Evolutionary conservation across 371 early-diverging fungal species (phyloP), one percentile per base, ranked within the genome.

Genomic region (Apophysomyces elegans): DNA sequence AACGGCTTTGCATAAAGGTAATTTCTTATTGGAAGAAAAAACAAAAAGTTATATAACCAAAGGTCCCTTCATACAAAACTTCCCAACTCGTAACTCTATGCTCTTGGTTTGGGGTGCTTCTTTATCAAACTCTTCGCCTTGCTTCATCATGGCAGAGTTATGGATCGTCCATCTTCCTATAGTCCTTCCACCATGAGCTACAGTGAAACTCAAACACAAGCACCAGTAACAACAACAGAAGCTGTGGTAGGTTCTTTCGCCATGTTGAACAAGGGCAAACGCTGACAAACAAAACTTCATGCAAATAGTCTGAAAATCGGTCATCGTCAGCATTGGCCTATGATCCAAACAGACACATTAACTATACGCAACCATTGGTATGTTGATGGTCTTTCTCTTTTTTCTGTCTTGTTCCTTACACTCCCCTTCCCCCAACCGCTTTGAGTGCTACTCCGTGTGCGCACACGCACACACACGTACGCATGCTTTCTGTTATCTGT

Each of bases 311-410:
- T 7, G 54, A 50, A 37, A 59, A 13, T 37, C 44, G 39, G 21
- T 43, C 61, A 41, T 59, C 37, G n/a, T 59, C 67, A 36, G 36
- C 61, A 7, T 36, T 67, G n/a, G 61, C 65, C n/a, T 69, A 69
- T 35, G 69, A 69, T 46, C 64, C 63, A 2, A 69, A 63, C 54
- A 64, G 67, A 56, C 67, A 67, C 56, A 56, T 67, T 37, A 60
- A 5, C 26, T 68, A 63, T 56, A 56, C 37, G 18, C 59, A 64
- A 39, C 63, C 57, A 21, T 21, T 50, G 54, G 46, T 56, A 39
- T 37, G 26, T 39, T 26, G n/a, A 38, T 47, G 8, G n/a, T 36
- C 38, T 16, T 56, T 37, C 13, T 38, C 59, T 6, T 8, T n/a
- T n/a, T 36, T n/a, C 37, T 54, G 26, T 37, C 35, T 16, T 56